Percentiles rank a stretch among this genome's conserved stretches.
Conservation (phyloP, 2,329 filamentous ascomycete genomes). For the Aspergillus clavatus region DNA sequence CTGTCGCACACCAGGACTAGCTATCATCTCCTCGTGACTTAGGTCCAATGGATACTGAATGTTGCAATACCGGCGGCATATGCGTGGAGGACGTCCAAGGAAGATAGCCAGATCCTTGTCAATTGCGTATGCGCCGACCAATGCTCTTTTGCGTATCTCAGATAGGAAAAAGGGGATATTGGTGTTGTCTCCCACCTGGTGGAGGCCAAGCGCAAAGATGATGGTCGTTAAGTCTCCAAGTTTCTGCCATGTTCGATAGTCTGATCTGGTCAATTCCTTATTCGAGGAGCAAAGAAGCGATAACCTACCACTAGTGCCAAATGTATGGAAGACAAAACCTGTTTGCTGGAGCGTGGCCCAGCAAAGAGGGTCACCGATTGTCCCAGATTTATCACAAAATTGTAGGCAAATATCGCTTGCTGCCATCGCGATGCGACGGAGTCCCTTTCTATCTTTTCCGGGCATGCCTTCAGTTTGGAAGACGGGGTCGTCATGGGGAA, state of each 20-base stretch:
- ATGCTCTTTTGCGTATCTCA: conserved; percentile 33
- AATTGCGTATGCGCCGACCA: conserved; percentile 38
- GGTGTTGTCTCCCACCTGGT: conserved; percentile 26
- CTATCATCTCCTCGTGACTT: conserved; percentile 14
- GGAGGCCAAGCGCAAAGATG: conserved; percentile 43
- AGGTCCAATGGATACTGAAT: conserved; percentile 19
- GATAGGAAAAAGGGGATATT: conserved; percentile 31
- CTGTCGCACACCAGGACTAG: conserved; percentile 10
- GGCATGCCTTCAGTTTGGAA: conserved; percentile 1
- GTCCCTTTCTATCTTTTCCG: conserved; percentile 8
- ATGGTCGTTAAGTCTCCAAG: conserved; percentile 42
- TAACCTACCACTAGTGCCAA: conserved; percentile 13
- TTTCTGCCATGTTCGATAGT: conserved; percentile 41
- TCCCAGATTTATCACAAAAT: conserved; percentile 13
- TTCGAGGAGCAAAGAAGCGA: too few species aligned
- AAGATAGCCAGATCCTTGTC: conserved; percentile 46
- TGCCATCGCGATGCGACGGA: conserved; percentile 10
- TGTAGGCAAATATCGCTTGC: conserved; percentile 16
- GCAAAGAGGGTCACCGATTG: conserved; percentile 14
- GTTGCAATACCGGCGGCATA: conserved; percentile 36
- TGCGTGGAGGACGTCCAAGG: conserved; percentile 43
- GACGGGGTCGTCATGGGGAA: conserved; percentile 7
- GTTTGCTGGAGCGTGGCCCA: conserved; percentile 14
- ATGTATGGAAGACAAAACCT: conserved; percentile 8
- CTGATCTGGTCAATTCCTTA: conserved; percentile 16